Percentiles rank a stretch among this genome's conserved stretches.
These are phyloP conservation scores for Stipa capillata DNA, from an alignment of 176 grass and related monocot species.

Conservation along the genomic window DNA sequence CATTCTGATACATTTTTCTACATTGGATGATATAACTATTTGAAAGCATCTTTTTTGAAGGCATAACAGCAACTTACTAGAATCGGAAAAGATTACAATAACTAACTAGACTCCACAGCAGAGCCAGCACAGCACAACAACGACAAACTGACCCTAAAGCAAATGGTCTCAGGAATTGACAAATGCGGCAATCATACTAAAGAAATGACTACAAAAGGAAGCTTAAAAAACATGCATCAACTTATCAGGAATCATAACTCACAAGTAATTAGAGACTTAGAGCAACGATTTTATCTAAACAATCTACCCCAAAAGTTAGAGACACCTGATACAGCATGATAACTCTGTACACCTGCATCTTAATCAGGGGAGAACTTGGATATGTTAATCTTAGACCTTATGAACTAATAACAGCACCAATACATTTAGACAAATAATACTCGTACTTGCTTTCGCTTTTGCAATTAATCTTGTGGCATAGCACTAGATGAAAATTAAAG, in stretches of 20 bases:
- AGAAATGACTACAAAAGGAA: slow-evolving; percentile 1
- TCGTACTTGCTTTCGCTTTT: neutral
- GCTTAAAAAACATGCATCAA: neutral
- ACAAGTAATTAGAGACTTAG: neutral
- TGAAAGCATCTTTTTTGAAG: neutral
- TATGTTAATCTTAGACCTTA: neutral
- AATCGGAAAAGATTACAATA: neutral
- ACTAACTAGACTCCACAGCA: neutral
- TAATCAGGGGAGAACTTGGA: neutral
- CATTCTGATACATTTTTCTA: neutral
- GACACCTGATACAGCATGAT: neutral
- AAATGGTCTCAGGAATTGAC: neutral
- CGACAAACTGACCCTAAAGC: neutral
- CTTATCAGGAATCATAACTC: neutral
- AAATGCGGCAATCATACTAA: neutral
- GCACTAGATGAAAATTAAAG: neutral
- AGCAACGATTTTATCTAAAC: neutral
- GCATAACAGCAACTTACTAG: neutral
- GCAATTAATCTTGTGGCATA: slow-evolving; percentile 9
- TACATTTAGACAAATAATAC: slow-evolving; percentile 2
- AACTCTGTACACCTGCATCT: neutral
- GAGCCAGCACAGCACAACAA: neutral
- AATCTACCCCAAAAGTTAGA: slow-evolving; percentile 11
- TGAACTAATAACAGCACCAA: neutral
- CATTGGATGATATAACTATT: neutral